Percentiles rank a stretch among this genome's conserved stretches.
phyloP scores from a whole-genome alignment of 345 rosid species.

The Orychophragmus violaceus region DNA sequence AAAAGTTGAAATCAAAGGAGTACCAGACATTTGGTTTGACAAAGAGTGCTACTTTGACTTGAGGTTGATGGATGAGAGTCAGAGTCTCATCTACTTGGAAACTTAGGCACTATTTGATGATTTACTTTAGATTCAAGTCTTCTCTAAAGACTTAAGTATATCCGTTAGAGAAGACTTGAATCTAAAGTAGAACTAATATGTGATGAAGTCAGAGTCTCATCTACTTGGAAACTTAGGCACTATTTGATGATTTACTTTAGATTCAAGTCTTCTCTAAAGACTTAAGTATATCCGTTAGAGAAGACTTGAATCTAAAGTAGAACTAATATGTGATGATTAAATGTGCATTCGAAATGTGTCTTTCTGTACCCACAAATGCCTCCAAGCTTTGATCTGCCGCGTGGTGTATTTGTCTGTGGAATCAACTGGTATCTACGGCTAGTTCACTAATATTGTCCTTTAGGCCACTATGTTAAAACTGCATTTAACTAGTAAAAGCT shows the following conservation, averaged over 20 bases:
- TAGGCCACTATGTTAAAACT: neutral
- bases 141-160: no score
- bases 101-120: neutral
- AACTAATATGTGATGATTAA: neutral
- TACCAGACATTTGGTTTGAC: neutral
- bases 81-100: neutral
- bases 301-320: neutral
- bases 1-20: slow-evolving; percentile 8
- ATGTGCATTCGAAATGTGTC: neutral
- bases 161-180: neutral
- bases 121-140: no score
- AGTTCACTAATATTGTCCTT: neutral
- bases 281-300: no score
- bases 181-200: neutral
- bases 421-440: neutral
- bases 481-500: neutral
- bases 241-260: neutral
- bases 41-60: neutral
- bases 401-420: neutral
- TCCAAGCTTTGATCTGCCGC: neutral
- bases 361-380: neutral
- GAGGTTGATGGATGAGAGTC: neutral
- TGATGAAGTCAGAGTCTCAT: neutral
- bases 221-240: slow-evolving; percentile 1
- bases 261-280: no score